Percentiles rank a stretch among this genome's conserved stretches.
Conservation (phyloP, 306 rosid genomes). For the Pueraria montana region DNA sequence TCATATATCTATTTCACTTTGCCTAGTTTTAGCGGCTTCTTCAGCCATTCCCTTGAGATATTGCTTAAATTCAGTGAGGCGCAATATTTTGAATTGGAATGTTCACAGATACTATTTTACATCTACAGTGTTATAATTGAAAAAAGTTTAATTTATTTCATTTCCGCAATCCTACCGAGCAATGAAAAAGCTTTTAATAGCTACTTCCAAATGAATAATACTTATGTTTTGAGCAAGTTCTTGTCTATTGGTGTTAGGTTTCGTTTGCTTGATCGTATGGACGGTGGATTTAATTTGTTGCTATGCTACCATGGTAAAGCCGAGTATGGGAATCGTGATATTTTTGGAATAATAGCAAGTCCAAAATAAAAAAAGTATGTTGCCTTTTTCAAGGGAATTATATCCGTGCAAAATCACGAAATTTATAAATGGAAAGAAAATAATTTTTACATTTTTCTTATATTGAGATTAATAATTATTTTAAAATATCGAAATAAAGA, state of each 20-base stretch:
- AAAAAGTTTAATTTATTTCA: not conserved
- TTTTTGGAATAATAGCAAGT: not conserved
- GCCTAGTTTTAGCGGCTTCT: slow-evolving; percentile 26
- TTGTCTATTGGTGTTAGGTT: not conserved
- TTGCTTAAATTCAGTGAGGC: slow-evolving; percentile 21
- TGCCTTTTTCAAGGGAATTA: too few relatives aligned
- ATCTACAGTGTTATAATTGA: not conserved
- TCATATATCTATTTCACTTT: not conserved
- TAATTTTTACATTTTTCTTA: too few relatives aligned
- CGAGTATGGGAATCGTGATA: not conserved
- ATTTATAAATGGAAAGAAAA: too few relatives aligned
- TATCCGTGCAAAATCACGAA: too few relatives aligned
- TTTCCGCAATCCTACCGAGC: not conserved
- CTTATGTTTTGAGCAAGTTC: not conserved
- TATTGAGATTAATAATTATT: too few relatives aligned
- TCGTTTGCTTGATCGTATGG: not conserved
- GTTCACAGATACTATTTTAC: slow-evolving; percentile 5
- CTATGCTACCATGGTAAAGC: not conserved
- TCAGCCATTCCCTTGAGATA: slow-evolving; percentile 34
- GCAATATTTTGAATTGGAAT: not conserved
- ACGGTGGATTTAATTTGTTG: not conserved
- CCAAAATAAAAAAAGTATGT: too few relatives aligned
- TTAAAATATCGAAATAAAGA: too few relatives aligned
- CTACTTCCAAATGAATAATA: not conserved
- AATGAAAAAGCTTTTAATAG: not conserved